These are phyloP conservation scores for Aspergillus floridensis DNA, from an alignment of 2,329 filamentous ascomycete species.

Conservation along the genomic window DNA sequence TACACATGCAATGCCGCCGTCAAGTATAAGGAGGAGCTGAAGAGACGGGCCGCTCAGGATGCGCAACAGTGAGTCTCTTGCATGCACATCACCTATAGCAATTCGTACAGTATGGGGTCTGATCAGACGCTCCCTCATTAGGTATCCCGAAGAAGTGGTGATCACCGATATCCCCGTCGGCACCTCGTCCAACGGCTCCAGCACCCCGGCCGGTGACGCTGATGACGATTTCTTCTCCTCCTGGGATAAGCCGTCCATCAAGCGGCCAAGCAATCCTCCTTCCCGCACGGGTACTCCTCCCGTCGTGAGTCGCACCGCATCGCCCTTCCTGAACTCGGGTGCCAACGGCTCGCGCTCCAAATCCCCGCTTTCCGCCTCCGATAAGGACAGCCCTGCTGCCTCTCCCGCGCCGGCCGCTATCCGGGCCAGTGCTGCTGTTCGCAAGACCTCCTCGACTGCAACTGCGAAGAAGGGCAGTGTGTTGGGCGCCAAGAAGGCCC, in stretches of 20 bases:
- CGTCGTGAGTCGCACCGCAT: slow-evolving; percentile 73
- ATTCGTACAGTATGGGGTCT: slow-evolving; percentile 2
- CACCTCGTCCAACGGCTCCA: slow-evolving; percentile 60
- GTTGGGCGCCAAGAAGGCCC: slow-evolving; percentile 77
- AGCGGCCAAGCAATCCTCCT: slow-evolving; percentile 88
- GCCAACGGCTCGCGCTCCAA: slow-evolving; percentile 70
- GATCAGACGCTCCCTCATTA: slow-evolving; percentile 37
- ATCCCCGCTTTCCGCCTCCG: slow-evolving; percentile 68
- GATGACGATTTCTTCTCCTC: slow-evolving; percentile 98
- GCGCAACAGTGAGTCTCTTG: slow-evolving; percentile 69
- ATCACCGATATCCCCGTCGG: slow-evolving; percentile 70
- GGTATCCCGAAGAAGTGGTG: slow-evolving; percentile 80
- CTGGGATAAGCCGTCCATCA: slow-evolving; percentile 97
- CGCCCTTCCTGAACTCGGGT: slow-evolving; percentile 80
- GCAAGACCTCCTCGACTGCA: slow-evolving; percentile 64
- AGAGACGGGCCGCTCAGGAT: slow-evolving; percentile 78
- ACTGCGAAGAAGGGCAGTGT: slow-evolving; percentile 79
- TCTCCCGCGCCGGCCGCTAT: slow-evolving; percentile 62
- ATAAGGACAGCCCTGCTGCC: slow-evolving; percentile 50
- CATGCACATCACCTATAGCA: not conserved
- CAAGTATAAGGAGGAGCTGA: slow-evolving; percentile 97
- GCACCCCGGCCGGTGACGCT: slow-evolving; percentile 75
- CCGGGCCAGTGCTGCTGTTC: slow-evolving; percentile 74
- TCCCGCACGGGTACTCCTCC: slow-evolving; percentile 87
- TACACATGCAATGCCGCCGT: slow-evolving; percentile 90